phyloP scores from a whole-genome alignment of 495 filamentous ascomycete species.

The Hyaloscypha bicolor region DNA sequence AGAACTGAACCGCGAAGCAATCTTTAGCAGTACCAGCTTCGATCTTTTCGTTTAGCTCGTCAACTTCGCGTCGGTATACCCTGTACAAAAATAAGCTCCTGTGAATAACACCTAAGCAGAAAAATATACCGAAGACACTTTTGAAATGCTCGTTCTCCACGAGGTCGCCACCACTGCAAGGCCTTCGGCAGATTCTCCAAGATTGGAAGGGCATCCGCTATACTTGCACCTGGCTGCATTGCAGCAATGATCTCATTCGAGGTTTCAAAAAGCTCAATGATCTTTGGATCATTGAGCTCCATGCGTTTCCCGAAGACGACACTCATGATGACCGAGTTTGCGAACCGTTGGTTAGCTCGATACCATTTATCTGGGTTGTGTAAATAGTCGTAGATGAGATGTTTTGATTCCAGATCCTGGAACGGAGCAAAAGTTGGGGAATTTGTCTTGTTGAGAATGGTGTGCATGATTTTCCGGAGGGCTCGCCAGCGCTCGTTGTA shows the following conservation, averaged over 20 bases:
- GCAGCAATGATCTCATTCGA: conserved; percentile 4
- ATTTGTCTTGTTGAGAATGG: conserved; percentile 40
- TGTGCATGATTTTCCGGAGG: conserved; percentile 43
- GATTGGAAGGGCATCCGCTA: conserved; percentile 42
- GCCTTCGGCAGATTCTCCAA: conserved; percentile 38
- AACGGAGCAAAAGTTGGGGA: conserved; percentile 39
- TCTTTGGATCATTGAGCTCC: conserved; percentile 23
- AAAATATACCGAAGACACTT: conserved; percentile 13
- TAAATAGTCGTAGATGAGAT: conserved; percentile 42
- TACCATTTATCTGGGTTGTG: conserved; percentile 42
- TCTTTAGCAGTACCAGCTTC: conserved; percentile 11
- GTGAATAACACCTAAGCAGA: background rate
- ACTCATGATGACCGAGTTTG: conserved; percentile 44
- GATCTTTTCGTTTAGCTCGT: background rate
- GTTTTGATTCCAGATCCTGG: conserved; percentile 45
- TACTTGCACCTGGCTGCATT: background rate
- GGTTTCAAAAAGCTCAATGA: conserved; percentile 12
- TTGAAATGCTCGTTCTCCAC: conserved; percentile 37
- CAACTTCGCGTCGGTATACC: conserved; percentile 17
- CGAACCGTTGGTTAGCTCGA: conserved; percentile 44
- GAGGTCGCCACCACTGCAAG: conserved; percentile 45
- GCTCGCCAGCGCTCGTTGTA: conserved; percentile 35
- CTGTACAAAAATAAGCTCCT: background rate
- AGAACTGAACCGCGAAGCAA: conserved; percentile 15
- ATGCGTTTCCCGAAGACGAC: conserved; percentile 33